A percentile compares a stretch with the other conserved stretches of the same genome.
phyloP scores from a whole-genome alignment of 163 green algal species.

The Scenedesmus sp. region DNA sequence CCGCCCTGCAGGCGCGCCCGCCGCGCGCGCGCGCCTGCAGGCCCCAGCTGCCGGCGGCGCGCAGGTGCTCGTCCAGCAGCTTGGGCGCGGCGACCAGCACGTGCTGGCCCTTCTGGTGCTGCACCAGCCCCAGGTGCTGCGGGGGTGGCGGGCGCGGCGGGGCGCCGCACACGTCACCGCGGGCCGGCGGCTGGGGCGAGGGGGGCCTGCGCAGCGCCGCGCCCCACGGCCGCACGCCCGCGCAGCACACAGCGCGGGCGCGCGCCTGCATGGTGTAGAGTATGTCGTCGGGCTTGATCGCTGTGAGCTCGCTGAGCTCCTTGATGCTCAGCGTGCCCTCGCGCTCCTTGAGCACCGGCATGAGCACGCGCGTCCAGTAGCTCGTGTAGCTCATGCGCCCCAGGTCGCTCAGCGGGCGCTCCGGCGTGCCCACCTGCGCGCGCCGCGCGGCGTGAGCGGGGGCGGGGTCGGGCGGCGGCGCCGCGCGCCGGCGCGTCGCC shows the following conservation, averaged over 20 bases:
- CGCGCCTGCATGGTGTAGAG: conserved; percentile 83
- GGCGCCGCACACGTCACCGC: too few relatives aligned
- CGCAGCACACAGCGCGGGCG: too few relatives aligned
- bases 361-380: conserved; percentile 96
- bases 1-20: not conserved
- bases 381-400: conserved; percentile 93
- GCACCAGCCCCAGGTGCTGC: conserved; percentile 76
- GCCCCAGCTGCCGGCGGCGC: conserved; percentile 57
- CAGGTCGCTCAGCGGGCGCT: conserved; percentile 96
- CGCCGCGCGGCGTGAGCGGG: too few relatives aligned
- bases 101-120: conserved; percentile 95
- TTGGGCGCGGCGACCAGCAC: conserved; percentile 92
- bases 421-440: conserved; percentile 94
- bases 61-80: conserved; percentile 73
- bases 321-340: conserved; percentile 89
- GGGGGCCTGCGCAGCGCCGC: too few relatives aligned
- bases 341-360: conserved; percentile 84
- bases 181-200: too few relatives aligned
- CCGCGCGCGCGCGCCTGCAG: conserved; percentile 35
- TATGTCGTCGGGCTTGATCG: conserved; percentile 93
- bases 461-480: not conserved
- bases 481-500: too few relatives aligned
- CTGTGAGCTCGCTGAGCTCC: conserved; percentile 93
- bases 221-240: too few relatives aligned
- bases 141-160: too few relatives aligned